These are phyloP conservation scores for Penicillium sp. DNA, from an alignment of 2,329 filamentous ascomycete genomes.

Conservation along the genomic window DNA sequence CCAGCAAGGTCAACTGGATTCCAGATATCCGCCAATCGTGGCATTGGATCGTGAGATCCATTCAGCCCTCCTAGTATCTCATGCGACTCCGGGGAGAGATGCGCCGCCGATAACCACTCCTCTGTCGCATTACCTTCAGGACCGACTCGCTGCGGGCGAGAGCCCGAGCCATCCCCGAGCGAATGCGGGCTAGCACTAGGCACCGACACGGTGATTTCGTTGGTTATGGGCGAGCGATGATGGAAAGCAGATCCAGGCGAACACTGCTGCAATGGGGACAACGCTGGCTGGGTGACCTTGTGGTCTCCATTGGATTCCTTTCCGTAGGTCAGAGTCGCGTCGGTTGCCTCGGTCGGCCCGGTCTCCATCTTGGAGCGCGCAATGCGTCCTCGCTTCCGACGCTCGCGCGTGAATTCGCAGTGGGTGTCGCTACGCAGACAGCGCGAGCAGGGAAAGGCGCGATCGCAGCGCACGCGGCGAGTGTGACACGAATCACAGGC, in stretches of 20 bases:
- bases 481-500: conserved; percentile 96
- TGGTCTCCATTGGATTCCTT: conserved; percentile 11
- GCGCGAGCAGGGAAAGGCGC: conserved; percentile 84
- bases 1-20: conserved; percentile 29
- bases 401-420: conserved; percentile 87
- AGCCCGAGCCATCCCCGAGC: conserved; percentile 17
- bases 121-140: conserved; percentile 29
- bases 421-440: conserved; percentile 68
- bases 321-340: conserved; percentile 4
- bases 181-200: conserved; percentile 29
- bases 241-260: conserved; percentile 26
- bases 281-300: conserved; percentile 11
- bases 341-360: conserved; percentile 10
- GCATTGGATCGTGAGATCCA: conserved; percentile 27
- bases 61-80: conserved; percentile 28
- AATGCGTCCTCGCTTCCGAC: conserved; percentile 91
- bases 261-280: conserved; percentile 20
- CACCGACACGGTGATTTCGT: conserved; percentile 29
- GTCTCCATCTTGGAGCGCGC: conserved; percentile 67
- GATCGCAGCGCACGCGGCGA: conserved; percentile 88
- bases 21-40: conserved; percentile 32
- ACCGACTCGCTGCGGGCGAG: conserved; percentile 18
- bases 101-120: conserved; percentile 33
- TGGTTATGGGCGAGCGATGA: conserved; percentile 29
- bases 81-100: conserved; percentile 34